Base-by-base conservation (phyloP, 2,329 filamentous ascomycete genomes). In the Aspergillus japonicus region DNA sequence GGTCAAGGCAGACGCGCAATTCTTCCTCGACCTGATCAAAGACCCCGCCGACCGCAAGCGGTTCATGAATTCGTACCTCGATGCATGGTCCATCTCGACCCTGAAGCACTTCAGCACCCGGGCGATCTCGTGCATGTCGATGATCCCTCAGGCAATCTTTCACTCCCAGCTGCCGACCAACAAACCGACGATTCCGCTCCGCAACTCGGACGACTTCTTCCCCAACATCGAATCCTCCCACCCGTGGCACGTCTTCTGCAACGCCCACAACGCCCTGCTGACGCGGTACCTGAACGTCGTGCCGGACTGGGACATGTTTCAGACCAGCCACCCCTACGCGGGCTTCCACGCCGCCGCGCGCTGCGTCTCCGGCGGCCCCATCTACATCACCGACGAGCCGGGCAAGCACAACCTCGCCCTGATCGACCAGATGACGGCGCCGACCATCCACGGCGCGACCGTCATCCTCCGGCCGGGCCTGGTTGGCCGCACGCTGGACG, bases 1-100 rank as follows among this genome's bases (percentile, higher is more conserved):
- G 0, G 93, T 96, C 66, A 99, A 99, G 75, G 93, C 93, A 0
- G 95, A 99, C 72, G 92, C 87, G 0, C 94, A 99, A 70, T 96
- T 93, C 77, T 91, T 92, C 78, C 79, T 96, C 19, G 94, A 98
- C 71, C 85, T 89, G 3, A 84, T 93, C 68, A 78, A 83, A 24
- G 84, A 87, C 50, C 86, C 94, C 6, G 79, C 84, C 16, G 85
- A 87, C 68, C 87, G 94, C n/a, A 84, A 86, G 35, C 81, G 85
- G 8, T 84, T 97, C 39, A 92, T 87, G 50, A 83, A 83, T 7
- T 80, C 87, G 2, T 97, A 96, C 68, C 88, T 95, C 63, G 91
- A 96, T 71, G 90, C 91, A 7, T 98, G 93, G 93, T 87, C 85
- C 2, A 84, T 92, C 56, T 86, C 90, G 1, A 87, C 88, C 8